These are phyloP conservation scores for Limnomonas spitsbergensis DNA, from an alignment of 139 green algal species.

Conservation along the genomic window DNA sequence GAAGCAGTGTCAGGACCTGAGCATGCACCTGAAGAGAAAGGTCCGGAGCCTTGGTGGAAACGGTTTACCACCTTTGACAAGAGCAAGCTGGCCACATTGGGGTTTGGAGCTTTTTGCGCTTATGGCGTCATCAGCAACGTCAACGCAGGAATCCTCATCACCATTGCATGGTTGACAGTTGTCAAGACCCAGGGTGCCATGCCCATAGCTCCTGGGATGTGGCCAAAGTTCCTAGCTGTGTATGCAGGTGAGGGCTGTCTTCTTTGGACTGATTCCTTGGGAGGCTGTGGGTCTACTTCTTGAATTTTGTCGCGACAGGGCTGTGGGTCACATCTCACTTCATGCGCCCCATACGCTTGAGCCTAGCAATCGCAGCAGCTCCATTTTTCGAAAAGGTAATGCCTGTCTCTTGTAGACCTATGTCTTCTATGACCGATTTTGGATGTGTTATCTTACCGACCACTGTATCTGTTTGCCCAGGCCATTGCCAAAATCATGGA, in stretches of 20 bases:
- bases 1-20: too few relatives aligned
- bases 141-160: slow-evolving; percentile 46
- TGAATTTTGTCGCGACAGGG: slow-evolving; percentile 9
- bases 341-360: slow-evolving; percentile 43
- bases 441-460: not conserved
- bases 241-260: slow-evolving; percentile 21
- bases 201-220: slow-evolving; percentile 36
- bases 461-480: not conserved
- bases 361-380: slow-evolving; percentile 40
- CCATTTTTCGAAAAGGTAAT: slow-evolving; percentile 35
- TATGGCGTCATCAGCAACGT: slow-evolving; percentile 52
- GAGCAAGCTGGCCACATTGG: slow-evolving; percentile 34
- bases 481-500: slow-evolving; percentile 16
- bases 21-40: too few relatives aligned
- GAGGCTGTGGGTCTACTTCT: too few relatives aligned
- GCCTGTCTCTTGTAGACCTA: not conserved
- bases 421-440: not conserved
- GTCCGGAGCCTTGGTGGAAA: not conserved
- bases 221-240: slow-evolving; percentile 36
- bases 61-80: slow-evolving; percentile 20
- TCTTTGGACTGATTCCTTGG: not conserved
- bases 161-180: slow-evolving; percentile 44
- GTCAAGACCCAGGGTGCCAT: slow-evolving; percentile 39
- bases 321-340: slow-evolving; percentile 37
- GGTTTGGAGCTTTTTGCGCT: slow-evolving; percentile 29